Conservation (phyloP, 2,329 filamentous ascomycete species). For the Samsoniella hepiali region DNA sequence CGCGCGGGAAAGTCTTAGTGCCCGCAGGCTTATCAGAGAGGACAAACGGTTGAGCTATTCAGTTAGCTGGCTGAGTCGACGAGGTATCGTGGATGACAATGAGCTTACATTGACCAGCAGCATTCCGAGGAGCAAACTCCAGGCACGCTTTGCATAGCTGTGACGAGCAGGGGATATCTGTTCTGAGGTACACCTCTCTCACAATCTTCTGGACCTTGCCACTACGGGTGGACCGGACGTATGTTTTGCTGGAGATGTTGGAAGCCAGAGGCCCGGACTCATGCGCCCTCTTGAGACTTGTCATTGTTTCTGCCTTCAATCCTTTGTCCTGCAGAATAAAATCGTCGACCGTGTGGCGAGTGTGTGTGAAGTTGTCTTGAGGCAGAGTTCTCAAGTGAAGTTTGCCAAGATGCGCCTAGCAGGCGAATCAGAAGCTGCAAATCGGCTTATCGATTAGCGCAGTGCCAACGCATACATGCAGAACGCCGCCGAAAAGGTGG, state of each 20-base stretch:
- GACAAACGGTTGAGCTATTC: constrained; percentile 71
- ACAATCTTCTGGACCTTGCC: constrained; percentile 99
- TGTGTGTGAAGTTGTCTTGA: constrained; percentile 2
- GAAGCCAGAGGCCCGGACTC: constrained; percentile 54
- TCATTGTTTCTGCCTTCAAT: constrained; percentile 44
- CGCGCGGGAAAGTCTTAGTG: constrained; percentile 76
- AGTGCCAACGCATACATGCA: constrained; percentile 15
- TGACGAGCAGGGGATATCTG: constrained; percentile 96
- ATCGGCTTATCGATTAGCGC: constrained; percentile 30
- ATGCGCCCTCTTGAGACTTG: constrained; percentile 60
- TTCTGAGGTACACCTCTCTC: constrained; percentile 88
- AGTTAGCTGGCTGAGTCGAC: constrained; percentile 18
- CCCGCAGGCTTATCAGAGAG: constrained; percentile 85
- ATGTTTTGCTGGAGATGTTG: constrained; percentile 92
- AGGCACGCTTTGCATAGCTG: constrained; percentile 78
- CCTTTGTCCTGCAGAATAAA: background rate
- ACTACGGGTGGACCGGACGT: constrained; percentile 88
- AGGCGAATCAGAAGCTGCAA: constrained; percentile 25
- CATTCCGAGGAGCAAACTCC: constrained; percentile 71
- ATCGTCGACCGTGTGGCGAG: background rate
- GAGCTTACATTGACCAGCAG: constrained; percentile 66
- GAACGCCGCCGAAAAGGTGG: background rate
- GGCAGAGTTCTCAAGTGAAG: constrained; percentile 13
- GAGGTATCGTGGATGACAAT: background rate
- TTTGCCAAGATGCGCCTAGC: constrained; percentile 16